Percentiles rank a stretch among this genome's conserved stretches.
Evolutionary conservation across 73 alveolate species (phyloP).

Genomic region (Paramecium biaurelia): DNA sequence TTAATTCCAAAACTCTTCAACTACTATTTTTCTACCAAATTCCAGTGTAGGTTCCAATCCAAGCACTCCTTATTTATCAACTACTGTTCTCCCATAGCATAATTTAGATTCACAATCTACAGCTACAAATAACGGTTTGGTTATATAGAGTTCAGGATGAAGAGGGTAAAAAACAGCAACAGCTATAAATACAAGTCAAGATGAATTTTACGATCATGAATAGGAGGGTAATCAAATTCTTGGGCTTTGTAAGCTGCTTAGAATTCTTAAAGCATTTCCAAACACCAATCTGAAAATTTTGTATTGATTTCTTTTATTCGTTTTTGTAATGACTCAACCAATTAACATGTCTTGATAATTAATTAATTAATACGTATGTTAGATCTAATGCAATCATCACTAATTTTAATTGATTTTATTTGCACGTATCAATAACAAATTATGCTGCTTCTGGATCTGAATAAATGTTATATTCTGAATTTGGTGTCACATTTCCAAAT

Average conservation of each 20-base stretch:
- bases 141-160: background rate
- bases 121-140: background rate
- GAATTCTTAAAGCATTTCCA: background rate
- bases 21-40: background rate
- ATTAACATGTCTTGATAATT: background rate
- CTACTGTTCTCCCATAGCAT: constrained; percentile 4
- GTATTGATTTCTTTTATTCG: background rate
- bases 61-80: background rate
- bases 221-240: background rate
- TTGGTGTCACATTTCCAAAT: constrained; percentile 48
- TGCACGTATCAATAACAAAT: background rate
- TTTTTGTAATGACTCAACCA: background rate
- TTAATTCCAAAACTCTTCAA: constrained; percentile 16
- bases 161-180: constrained; percentile 10
- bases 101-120: constrained; percentile 33
- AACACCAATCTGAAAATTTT: background rate
- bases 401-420: background rate
- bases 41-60: background rate
- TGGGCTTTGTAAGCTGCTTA: background rate
- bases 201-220: constrained; percentile 11
- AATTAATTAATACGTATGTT: background rate
- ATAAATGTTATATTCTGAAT: constrained; percentile 45
- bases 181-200: background rate
- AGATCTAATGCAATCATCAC: constrained; percentile 20
- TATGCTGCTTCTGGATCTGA: background rate